Base-by-base conservation (phyloP, 2,329 filamentous ascomycete genomes). In the Pseudonectria buxi region DNA sequence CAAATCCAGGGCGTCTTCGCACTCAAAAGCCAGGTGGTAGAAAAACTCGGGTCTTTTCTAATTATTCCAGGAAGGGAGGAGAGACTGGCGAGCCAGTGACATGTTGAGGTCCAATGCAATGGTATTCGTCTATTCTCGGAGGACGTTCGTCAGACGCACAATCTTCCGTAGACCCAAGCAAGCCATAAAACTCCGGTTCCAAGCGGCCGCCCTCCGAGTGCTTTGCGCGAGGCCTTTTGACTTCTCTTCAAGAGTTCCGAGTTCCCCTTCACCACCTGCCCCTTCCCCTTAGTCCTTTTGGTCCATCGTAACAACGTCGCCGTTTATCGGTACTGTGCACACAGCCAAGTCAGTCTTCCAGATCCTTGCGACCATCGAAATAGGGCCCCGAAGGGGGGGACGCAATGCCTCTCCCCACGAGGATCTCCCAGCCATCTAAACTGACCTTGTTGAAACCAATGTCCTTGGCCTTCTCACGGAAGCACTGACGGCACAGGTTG, bases 401-500 rank as follows among this genome's bases (percentile, higher is more conserved):
- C 6, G 26, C 5, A 24, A 4, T 18, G n/a, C 16, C 6, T 22
- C 24, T 6, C 6, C 12, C 26, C 11, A 12, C 26, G 30, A 28
- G 28, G 14, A 12, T 31, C 24, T 14, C 26, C 13, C 26, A 5
- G 9, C 15, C 30, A 26, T 10, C 4, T 26, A 47, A 36, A 53
- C 64, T 59, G 59, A 81, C 78, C 79, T 83, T 83, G 71, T 76
- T 71, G 69, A 83, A 83, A 59, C 79, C 79, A 66, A 83, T 83
- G 62, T 83, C 79, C 65, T 75, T 67, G 53, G 76, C 67, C 74
- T 82, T 82, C 73, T 83, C 79, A 61, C 79, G 75, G 76, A 83
- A 84, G 75, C 80, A 84, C 67, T 84, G 80, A 76, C 80, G 78
- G 78, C 80, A 84, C 64, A 84, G 78, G 72, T 94, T 87, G 59